Evolutionary conservation across 768 basidiomycete species (phyloP).

Genomic region (Russula abietina): DNA sequence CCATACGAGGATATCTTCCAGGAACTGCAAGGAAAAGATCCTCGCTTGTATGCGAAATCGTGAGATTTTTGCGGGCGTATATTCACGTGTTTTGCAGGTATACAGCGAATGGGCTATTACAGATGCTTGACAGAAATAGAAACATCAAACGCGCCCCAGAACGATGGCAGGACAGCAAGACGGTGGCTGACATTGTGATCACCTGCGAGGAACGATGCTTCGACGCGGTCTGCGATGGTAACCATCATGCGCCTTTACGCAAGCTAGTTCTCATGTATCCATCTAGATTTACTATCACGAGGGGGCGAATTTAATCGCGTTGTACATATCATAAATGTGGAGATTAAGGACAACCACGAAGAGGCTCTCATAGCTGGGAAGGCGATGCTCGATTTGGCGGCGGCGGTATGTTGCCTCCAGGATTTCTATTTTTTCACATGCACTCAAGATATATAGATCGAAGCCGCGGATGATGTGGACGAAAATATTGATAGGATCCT

Average conservation of each 20-base stretch:
- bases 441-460: constrained; percentile 54
- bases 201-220: constrained; percentile 99
- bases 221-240: constrained; percentile 97
- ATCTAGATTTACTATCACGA: constrained; percentile 70
- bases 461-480: constrained; percentile 79
- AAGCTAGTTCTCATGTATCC: constrained; percentile 13
- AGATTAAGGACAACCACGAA: constrained; percentile 99
- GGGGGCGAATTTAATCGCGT: constrained; percentile 92
- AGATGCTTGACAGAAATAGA: constrained; percentile 95
- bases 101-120: constrained; percentile 85
- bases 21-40: constrained; percentile 79
- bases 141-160: constrained; percentile 90
- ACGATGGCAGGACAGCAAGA: constrained; percentile 90
- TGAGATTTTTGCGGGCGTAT: background rate
- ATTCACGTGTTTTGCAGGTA: constrained; percentile 48
- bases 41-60: constrained; percentile 56
- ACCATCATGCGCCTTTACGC: constrained; percentile 27
- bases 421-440: constrained; percentile 5
- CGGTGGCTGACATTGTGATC: constrained; percentile 92
- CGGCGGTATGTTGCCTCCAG: constrained; percentile 58
- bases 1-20: constrained; percentile 95
- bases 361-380: constrained; percentile 94
- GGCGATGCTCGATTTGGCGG: constrained; percentile 87
- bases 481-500: constrained; percentile 86
- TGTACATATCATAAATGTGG: constrained; percentile 94